phyloP scores from a whole-genome alignment of 352 stramenopile species.

The Plasmopara halstedii region DNA sequence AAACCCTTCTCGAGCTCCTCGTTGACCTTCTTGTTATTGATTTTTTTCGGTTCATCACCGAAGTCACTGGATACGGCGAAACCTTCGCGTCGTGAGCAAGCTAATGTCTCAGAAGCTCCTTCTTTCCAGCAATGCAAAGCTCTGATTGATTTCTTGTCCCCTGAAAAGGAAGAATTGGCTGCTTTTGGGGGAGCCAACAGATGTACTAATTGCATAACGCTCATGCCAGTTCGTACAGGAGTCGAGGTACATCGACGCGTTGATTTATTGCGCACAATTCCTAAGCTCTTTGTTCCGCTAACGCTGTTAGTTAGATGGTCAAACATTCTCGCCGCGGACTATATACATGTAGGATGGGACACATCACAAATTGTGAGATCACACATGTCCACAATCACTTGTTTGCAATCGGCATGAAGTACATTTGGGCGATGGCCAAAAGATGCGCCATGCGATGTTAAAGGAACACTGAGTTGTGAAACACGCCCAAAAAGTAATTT shows the following conservation, averaged over 20 bases:
- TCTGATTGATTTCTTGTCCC: conserved; percentile 13
- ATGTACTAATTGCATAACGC: conserved; percentile 49
- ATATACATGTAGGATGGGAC: neutral
- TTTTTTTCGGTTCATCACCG: conserved; percentile 9
- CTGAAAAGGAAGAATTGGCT: conserved; percentile 4
- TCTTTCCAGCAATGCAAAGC: conserved; percentile 7
- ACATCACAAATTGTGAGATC: neutral
- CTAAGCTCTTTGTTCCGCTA: conserved; percentile 13
- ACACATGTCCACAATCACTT: no score
- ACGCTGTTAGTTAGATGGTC: conserved; percentile 42
- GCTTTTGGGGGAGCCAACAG: conserved; percentile 36
- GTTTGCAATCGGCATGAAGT: no score
- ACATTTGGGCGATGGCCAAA: conserved; percentile 71
- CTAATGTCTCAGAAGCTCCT: neutral
- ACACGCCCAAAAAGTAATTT: neutral
- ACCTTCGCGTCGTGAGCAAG: conserved; percentile 5
- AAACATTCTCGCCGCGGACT: conserved; percentile 71
- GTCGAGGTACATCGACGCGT: conserved; percentile 13
- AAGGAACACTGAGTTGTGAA: conserved; percentile 19
- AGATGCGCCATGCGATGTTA: conserved; percentile 40
- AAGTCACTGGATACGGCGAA: conserved; percentile 6
- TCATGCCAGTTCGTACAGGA: conserved; percentile 53
- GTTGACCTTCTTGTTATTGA: conserved; percentile 9
- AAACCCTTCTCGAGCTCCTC: conserved; percentile 37
- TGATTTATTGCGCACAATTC: conserved; percentile 13